Percentiles rank a stretch among this genome's conserved stretches.
These are phyloP conservation scores for Cladophialophora bantiana DNA, from an alignment of 2,329 filamentous ascomycete species.

Conservation along the genomic window DNA sequence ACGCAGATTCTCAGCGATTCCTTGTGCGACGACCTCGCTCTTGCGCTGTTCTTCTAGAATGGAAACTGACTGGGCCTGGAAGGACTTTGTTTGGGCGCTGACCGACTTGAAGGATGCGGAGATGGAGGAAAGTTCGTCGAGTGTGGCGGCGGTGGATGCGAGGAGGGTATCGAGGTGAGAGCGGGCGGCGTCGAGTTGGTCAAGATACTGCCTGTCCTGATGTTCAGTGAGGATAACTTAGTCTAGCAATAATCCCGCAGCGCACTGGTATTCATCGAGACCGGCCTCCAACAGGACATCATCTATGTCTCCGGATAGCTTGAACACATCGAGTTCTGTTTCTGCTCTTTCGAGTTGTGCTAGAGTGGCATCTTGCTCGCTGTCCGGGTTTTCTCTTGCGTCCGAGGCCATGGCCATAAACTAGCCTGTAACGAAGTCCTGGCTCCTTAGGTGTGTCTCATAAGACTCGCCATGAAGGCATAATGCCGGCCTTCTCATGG, in stretches of 20 bases:
- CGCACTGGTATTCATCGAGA: conserved; percentile 83
- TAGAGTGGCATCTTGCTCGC: conserved; percentile 30
- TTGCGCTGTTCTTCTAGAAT: conserved; percentile 81
- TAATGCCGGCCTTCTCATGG: not conserved
- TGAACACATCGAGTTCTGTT: conserved; percentile 65
- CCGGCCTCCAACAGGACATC: conserved; percentile 78
- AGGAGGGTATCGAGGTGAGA: conserved; percentile 82
- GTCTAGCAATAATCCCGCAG: conserved; percentile 21
- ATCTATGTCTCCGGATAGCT: conserved; percentile 67
- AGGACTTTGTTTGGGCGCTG: conserved; percentile 88
- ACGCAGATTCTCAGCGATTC: conserved; percentile 86
- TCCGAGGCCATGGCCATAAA: conserved; percentile 22
- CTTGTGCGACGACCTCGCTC: conserved; percentile 78
- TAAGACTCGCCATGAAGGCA: conserved; percentile 4
- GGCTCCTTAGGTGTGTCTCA: conserved; percentile 5
- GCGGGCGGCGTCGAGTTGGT: conserved; percentile 81
- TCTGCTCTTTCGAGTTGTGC: conserved; percentile 40
- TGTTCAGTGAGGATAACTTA: conserved; percentile 26
- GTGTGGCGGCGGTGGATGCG: conserved; percentile 74
- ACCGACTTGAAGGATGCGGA: conserved; percentile 88
- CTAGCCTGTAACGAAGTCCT: not conserved
- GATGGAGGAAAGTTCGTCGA: conserved; percentile 77
- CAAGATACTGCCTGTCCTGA: conserved; percentile 72
- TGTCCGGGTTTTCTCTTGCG: conserved; percentile 4
- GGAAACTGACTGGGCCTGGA: conserved; percentile 90